Base-by-base conservation (phyloP, 2,329 filamentous ascomycete species). In the Diplodia scrobiculata region DNA sequence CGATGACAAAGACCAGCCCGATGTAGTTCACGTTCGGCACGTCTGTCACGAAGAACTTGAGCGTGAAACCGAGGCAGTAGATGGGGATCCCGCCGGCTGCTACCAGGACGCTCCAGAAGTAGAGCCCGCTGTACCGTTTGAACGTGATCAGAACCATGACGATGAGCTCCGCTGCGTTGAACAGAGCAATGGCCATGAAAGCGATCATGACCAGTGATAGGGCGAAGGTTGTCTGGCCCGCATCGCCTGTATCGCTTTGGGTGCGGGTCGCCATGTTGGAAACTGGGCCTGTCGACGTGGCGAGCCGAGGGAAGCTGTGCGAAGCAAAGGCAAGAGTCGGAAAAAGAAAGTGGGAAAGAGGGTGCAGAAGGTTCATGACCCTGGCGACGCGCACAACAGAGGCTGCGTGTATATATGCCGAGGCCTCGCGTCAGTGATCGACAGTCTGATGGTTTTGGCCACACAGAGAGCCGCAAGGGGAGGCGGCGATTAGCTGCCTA, bases 21-120 rank as follows among this genome's bases (percentile, higher is more conserved):
- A 58, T 27, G 54, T 58, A 58, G 36, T 58, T 58, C 54, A 58
- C 45, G 54, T 45, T 27, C n/a, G 54, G n/a, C 6, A 58, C 36
- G 82, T 76, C 41, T 6, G 25, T 77, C 63, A 83, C 68, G 25
- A 81, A 70, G 48, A 82, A 79, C 10, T 80, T 79, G 1, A 81
- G 69, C 53, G 79, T 75, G 69, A 84, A 84, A 1, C 82, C 83
- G 0, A 80, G 69, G 13, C 77, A 73, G 68, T 84, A 83, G 0
- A 79, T 79, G 17, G 83, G 73, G 45, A 83, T 79, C 7, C 80
- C 80, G 13, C 77, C 69, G 1, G 78, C 76, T 0, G 81, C 73
- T 21, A 80, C 70, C n/a, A 83, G 67, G 67, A 84, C 70, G 29
- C 77, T 80, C 81, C 81, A 83, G 69, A 83, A 84, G 68, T 84